A percentile compares a stretch with the other conserved stretches of the same genome.
phyloP scores from a whole-genome alignment of 345 rosid species.

The Arabidopsis suecica region DNA sequence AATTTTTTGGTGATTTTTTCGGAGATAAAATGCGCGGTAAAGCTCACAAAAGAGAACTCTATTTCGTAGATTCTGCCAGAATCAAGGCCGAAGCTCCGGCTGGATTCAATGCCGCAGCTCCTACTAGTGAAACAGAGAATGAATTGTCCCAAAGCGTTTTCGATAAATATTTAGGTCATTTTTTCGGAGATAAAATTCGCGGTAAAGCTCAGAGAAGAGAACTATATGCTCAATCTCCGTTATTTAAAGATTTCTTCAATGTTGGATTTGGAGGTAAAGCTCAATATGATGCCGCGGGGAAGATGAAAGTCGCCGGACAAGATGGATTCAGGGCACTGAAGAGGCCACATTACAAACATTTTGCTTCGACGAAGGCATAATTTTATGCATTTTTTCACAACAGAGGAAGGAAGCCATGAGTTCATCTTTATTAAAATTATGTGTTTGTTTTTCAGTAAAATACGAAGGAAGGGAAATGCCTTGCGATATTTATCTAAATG shows the following conservation, averaged over 20 bases:
- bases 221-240: not conserved
- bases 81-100: not conserved
- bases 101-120: not conserved
- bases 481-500: constrained; percentile 6
- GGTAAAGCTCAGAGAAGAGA: not conserved
- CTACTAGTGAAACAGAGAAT: not conserved
- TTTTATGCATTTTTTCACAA: constrained; percentile 17
- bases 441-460: not conserved
- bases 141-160: not conserved
- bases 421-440: constrained; percentile 20
- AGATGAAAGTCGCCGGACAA: constrained; percentile 14
- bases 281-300: constrained; percentile 17
- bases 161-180: not conserved
- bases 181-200: not conserved
- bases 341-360: constrained; percentile 1
- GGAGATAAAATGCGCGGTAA: not conserved
- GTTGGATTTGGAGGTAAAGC: constrained; percentile 3
- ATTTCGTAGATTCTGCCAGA: not conserved
- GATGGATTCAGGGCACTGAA: constrained; percentile 32
- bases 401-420: constrained; percentile 33
- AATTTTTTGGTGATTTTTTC: not conserved
- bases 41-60: not conserved
- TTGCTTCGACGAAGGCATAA: constrained; percentile 8
- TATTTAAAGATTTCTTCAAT: constrained; percentile 6
- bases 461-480: constrained; percentile 15